Evolutionary conservation across 2,329 filamentous ascomycete species (phyloP).

Genomic region (Nigrograna mackinnonii): DNA sequence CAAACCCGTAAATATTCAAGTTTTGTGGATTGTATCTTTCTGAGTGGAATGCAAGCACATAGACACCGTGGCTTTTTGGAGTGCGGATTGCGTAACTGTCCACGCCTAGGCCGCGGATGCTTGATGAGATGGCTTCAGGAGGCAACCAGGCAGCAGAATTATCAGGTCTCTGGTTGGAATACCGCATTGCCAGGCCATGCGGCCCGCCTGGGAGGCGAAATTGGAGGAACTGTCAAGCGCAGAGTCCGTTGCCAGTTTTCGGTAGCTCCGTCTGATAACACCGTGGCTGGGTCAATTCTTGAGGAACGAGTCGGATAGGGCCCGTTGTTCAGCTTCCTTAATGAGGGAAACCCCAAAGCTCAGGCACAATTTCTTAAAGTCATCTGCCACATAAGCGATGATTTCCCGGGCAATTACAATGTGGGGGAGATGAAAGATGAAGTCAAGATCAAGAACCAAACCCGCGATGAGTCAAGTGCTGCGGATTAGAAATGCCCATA

Average conservation of each 20-base stretch:
- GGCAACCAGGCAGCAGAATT: constrained; percentile 37
- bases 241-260: too few relatives aligned
- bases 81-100: constrained; percentile 1
- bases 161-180: constrained; percentile 25
- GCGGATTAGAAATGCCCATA: constrained; percentile 14
- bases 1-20: too few relatives aligned
- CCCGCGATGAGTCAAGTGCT: constrained; percentile 27
- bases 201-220: constrained; percentile 14
- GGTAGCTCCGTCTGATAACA: constrained; percentile 32
- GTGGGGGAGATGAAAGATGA: constrained; percentile 23
- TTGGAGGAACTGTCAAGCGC: too few relatives aligned
- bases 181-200: constrained; percentile 15
- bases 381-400: constrained; percentile 32
- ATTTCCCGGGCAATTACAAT: constrained; percentile 12
- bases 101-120: background rate
- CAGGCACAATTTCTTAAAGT: constrained; percentile 28
- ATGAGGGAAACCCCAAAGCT: constrained; percentile 18
- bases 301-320: constrained; percentile 30
- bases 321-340: constrained; percentile 13
- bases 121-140: constrained; percentile 15
- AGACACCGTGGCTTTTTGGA: too few relatives aligned
- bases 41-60: too few relatives aligned
- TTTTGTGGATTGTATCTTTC: too few relatives aligned
- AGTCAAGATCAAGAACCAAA: too few relatives aligned
- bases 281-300: constrained; percentile 22